Evolutionary conservation across 2,329 filamentous ascomycete genomes (phyloP).

Genomic region (Fusarium agapanthi): DNA sequence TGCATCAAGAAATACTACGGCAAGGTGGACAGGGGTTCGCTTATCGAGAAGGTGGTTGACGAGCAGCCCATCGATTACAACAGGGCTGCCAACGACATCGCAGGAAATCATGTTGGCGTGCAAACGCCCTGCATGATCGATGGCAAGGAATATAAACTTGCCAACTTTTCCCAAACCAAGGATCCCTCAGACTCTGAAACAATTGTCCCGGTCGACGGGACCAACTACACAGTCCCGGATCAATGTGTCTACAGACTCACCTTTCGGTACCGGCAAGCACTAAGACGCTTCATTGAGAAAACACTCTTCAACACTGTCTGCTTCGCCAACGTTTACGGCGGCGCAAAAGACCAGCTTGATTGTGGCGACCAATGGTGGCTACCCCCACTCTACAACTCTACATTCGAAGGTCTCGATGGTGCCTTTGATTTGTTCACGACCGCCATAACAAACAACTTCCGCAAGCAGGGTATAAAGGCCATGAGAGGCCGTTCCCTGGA

Average conservation of each 20-base stretch:
- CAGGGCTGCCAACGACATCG: not conserved
- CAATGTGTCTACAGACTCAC: not conserved
- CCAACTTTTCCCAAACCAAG: not conserved
- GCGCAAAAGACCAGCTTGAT: not conserved
- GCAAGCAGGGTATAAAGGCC: not conserved
- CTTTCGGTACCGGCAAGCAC: not conserved
- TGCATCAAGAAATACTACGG: conserved; percentile 8
- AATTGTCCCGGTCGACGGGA: not conserved
- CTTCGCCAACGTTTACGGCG: accelerated
- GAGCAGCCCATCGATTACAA: not conserved
- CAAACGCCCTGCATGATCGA: not conserved
- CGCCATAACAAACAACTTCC: conserved; percentile 1
- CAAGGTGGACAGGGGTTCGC: not conserved
- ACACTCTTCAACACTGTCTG: not conserved
- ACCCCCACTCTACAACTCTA: not conserved
- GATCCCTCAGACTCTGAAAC: not conserved
- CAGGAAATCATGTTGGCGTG: not conserved
- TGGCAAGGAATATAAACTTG: not conserved
- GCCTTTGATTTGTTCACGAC: not conserved
- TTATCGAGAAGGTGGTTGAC: not conserved
- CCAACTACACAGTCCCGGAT: not conserved
- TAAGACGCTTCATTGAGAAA: not conserved
- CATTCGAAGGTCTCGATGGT: not conserved
- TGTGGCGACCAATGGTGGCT: not conserved
- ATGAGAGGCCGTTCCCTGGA: accelerated